Base-by-base conservation (phyloP, 495 filamentous ascomycete species). In the Lophium mytilinum region DNA sequence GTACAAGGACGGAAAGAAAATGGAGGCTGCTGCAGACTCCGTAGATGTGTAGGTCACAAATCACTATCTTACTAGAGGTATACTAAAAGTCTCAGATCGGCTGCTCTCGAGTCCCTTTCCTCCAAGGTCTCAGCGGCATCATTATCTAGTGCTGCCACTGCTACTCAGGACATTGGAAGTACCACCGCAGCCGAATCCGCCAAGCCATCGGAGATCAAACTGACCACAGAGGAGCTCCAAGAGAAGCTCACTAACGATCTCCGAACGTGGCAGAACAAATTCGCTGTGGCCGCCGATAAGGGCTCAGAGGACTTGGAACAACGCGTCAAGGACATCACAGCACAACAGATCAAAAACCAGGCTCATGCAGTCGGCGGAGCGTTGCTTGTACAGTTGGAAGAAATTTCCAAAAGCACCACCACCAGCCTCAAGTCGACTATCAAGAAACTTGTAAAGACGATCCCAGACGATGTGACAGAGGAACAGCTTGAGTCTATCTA, bases 241-340 rank as follows among this genome's bases (percentile, higher is more conserved):
- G 80, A 85, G 63, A 84, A 82, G 37, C 84, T 96, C 52, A 78
- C 83, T 8, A 80, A 83, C 14, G 94, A 97, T 69, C 78, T 99
- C 37, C 72, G 80, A 47, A 73, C 77, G 37, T 97, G 91, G 90
- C 84, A 95, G 69, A 78, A 80, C 40, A 89, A 93, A 61, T 97
- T 96, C 69, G 77, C 85, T 19, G 81, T 82, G 54, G 88, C 89
- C 8, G 87, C 86, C 18, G 84, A 91, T 47, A 87, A 90, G 64
- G 90, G 89, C 8, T 77, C 87, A 33, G 82, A 85, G 48, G 83
- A 87, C 62, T 76, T 90, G 9, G 75, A 81, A 52, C 72, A 77
- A 9, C 77, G 81, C n/a, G 77, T 90, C n/a, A 76, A 78, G 30
- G 86, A 95, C 58, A 90, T 99, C 55, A 83, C 90, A 21, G 75